Conservation (phyloP, 257 asterid species). For the Gentiana macrophylla region DNA sequence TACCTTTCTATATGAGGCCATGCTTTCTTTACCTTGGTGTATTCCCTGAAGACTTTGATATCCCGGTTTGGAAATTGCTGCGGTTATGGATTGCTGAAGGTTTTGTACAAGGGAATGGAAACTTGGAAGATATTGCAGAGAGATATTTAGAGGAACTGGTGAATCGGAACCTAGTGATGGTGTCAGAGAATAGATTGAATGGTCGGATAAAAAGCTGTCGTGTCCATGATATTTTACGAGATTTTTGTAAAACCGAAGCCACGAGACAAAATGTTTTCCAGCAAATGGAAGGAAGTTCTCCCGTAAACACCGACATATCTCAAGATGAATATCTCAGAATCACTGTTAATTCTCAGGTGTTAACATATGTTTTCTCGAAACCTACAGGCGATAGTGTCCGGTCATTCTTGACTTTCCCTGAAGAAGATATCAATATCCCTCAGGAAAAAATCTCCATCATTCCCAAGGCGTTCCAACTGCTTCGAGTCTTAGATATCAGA, state of each 20-base stretch:
- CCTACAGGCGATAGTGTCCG: background rate
- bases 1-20: constrained; percentile 16
- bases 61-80: constrained; percentile 16
- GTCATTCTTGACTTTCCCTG: too few relatives aligned
- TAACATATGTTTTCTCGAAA: too few relatives aligned
- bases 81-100: constrained; percentile 26
- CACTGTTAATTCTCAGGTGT: too few relatives aligned
- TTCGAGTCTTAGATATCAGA: background rate
- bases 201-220: constrained; percentile 20
- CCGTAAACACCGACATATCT: background rate
- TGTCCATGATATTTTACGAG: constrained; percentile 9
- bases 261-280: constrained; percentile 11
- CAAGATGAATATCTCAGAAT: background rate
- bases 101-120: constrained; percentile 4
- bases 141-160: constrained; percentile 15
- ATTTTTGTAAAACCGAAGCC: constrained; percentile 15
- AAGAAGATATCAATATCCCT: too few relatives aligned
- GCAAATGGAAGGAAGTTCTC: background rate
- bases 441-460: too few relatives aligned
- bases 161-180: constrained; percentile 11
- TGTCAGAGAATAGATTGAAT: constrained; percentile 7
- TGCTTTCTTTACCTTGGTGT: constrained; percentile 23
- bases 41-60: constrained; percentile 16
- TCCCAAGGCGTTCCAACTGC: background rate
- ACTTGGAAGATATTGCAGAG: constrained; percentile 18